These are phyloP conservation scores for Dunaliella sp. DNA, from an alignment of 139 green algal species.

Conservation along the genomic window DNA sequence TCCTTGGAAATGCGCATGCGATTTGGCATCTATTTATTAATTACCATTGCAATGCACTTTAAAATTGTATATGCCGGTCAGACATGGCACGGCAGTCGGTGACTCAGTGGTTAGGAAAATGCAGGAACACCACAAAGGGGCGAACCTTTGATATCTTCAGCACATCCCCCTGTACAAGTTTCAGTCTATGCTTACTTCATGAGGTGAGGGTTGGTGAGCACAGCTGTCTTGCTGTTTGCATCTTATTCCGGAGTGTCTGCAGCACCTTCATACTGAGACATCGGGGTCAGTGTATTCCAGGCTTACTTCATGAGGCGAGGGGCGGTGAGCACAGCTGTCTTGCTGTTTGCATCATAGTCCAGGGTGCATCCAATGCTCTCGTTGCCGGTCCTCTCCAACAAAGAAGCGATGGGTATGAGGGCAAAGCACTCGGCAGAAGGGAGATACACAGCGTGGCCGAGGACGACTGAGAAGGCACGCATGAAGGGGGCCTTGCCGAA, in stretches of 20 bases:
- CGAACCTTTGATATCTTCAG: too few relatives aligned
- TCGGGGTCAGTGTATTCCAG: too few relatives aligned
- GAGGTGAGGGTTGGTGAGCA: constrained; percentile 47
- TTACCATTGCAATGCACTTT: too few relatives aligned
- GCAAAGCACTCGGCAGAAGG: constrained; percentile 86
- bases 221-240: constrained; percentile 45
- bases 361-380: constrained; percentile 50
- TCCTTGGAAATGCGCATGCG: too few relatives aligned
- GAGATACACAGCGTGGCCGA: constrained; percentile 78
- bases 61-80: too few relatives aligned
- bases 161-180: too few relatives aligned
- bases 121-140: too few relatives aligned
- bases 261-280: constrained; percentile 24
- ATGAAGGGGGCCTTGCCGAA: constrained; percentile 67
- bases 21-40: too few relatives aligned
- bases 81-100: too few relatives aligned
- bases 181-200: constrained; percentile 51
- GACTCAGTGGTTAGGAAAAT: too few relatives aligned
- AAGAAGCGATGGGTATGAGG: constrained; percentile 71
- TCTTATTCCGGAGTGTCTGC: constrained; percentile 79
- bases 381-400: constrained; percentile 57
- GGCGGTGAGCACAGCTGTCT: constrained; percentile 60
- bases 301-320: constrained; percentile 49
- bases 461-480: constrained; percentile 76
- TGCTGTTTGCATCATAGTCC: constrained; percentile 70